Evolutionary conservation across 495 filamentous ascomycete species (phyloP), one percentile per base, ranked within the genome.

Genomic region (Terfezia claveryi): DNA sequence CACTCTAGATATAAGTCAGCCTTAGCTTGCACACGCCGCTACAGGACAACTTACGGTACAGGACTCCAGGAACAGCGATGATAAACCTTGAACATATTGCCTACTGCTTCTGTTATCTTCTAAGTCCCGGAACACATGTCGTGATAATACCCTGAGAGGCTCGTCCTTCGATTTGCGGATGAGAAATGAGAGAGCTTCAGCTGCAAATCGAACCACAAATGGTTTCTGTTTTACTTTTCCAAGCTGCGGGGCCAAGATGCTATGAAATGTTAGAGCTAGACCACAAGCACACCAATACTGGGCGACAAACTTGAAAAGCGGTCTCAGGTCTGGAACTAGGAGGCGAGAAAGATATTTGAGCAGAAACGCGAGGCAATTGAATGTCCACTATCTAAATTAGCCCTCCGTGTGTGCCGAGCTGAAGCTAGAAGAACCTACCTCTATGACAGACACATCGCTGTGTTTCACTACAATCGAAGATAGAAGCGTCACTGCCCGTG

Each of bases 271-370:
- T 14, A 14, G 12, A 0, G 8, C 8, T 14, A 9, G 17, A 8
- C 12, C 12, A 46, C 12, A 4, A 9, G 12, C 8, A 46, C 4
- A 14, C 41, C 41, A 14, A 20, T 6, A 46, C 4, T 14, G 41
- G 2, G 11, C 11, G 3, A 51, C n/a, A 23, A 51, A 32, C 59
- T 83, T 75, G 62, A 84, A 85, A 8, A 92, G 75, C 27, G 89
- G 84, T 59, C 85, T 73, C 53, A 96, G 69, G 63, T 99, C 84
- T 5, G 85, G 81, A 0, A 85, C 82, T 23, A 99, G 64, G 8
- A 95, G 73, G 49, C 83, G 77, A 4, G 87, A 89, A 17, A 99
- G 76, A 61, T 93, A 96, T 64, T 96, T 99, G 76, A 96, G 92
- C 16, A 94, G 76, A 76, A 92, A 95, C 58, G 91, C 86, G 12